Conservation (phyloP, 2,329 filamentous ascomycete species). For the Xylariales sp. region DNA sequence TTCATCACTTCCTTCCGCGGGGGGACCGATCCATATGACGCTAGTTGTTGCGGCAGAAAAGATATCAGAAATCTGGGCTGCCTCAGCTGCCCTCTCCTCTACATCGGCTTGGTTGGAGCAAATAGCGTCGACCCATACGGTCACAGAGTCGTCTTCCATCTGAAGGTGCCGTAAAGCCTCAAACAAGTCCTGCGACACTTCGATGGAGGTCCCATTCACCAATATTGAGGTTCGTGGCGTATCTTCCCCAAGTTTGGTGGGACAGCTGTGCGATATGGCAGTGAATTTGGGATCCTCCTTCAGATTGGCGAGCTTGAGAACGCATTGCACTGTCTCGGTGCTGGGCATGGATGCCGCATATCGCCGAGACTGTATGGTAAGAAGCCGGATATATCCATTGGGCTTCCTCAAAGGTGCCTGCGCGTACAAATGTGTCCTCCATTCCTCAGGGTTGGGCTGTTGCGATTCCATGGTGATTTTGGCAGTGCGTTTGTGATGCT, state of each 20-base stretch:
- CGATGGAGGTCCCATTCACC: slow-evolving; percentile 1
- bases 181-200: slow-evolving; percentile 8
- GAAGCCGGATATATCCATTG: slow-evolving; percentile 16
- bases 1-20: slow-evolving; percentile 13
- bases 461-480: no score
- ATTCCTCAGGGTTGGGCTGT: no score
- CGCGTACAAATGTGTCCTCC: slow-evolving; percentile 17
- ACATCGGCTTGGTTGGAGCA: slow-evolving; percentile 3
- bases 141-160: slow-evolving; percentile 9
- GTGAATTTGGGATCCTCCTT: slow-evolving; percentile 12
- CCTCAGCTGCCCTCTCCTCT: slow-evolving; percentile 13
- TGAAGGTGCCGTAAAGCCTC: slow-evolving; percentile 11
- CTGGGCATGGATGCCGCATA: slow-evolving; percentile 8
- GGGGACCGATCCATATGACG: slow-evolving; percentile 15
- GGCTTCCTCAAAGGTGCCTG: slow-evolving; percentile 15
- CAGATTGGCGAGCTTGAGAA: slow-evolving; percentile 14
- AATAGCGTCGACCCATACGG: slow-evolving; percentile 3
- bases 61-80: slow-evolving; percentile 13
- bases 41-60: slow-evolving; percentile 12
- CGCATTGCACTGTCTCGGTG: slow-evolving; percentile 14
- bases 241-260: slow-evolving; percentile 7
- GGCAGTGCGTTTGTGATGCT: no score
- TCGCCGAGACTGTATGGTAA: slow-evolving; percentile 16
- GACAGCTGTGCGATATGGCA: slow-evolving; percentile 14
- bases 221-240: slow-evolving; percentile 9